Percentiles rank a stretch among this genome's conserved stretches.
Evolutionary conservation across 257 asterid genomes (phyloP).

Genomic region (Primulina tabacum): DNA sequence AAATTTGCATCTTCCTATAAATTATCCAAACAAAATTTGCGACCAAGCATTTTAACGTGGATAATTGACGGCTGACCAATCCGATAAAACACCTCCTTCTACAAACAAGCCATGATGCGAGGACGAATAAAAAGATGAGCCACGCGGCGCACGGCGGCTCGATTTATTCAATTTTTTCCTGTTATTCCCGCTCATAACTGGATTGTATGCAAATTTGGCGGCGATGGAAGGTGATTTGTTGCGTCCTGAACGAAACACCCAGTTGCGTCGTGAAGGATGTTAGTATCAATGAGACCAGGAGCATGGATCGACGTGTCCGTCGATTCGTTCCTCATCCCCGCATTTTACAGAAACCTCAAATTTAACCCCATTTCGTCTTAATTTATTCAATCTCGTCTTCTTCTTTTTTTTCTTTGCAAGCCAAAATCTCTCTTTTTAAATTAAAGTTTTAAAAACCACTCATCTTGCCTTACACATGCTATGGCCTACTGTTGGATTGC

Average conservation of each 20-base stretch:
- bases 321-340: background rate
- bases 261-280: background rate
- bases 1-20: constrained; percentile 43
- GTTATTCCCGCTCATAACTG: constrained; percentile 51
- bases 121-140: constrained; percentile 32
- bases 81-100: constrained; percentile 75
- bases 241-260: background rate
- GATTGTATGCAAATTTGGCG: background rate
- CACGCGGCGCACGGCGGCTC: constrained; percentile 37
- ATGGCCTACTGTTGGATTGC: too few species aligned
- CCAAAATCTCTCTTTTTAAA: too few species aligned
- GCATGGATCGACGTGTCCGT: background rate
- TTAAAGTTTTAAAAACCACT: too few species aligned
- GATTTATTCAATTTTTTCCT: constrained; percentile 47
- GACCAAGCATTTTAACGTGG: constrained; percentile 9
- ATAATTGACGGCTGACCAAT: constrained; percentile 53
- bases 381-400: too few species aligned
- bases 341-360: background rate
- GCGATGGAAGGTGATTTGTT: background rate
- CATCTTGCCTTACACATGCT: too few species aligned
- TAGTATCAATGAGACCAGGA: too few species aligned
- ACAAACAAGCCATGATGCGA: constrained; percentile 58
- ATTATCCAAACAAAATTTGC: constrained; percentile 10
- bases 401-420: too few species aligned
- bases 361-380: background rate